phyloP scores from a whole-genome alignment of 2,329 filamentous ascomycete genomes.

The Pseudogymnoascus sp. region DNA sequence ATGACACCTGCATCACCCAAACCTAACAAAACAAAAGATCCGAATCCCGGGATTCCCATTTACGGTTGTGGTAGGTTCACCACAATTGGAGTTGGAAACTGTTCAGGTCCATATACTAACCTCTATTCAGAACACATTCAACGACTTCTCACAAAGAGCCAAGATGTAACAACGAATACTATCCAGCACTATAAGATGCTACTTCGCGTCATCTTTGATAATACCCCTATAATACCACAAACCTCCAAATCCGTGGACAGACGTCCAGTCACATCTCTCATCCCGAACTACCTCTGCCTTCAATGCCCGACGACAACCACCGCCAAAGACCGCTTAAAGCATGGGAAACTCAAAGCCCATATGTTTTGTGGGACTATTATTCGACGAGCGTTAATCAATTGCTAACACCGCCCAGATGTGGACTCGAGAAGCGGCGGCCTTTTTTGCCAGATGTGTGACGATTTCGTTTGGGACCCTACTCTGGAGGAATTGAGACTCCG shows the following conservation, averaged over 20 bases:
- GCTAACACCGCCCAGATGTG: constrained; percentile 47
- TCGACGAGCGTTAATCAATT: neutral
- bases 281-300: constrained; percentile 62
- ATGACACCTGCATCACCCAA: constrained; percentile 26
- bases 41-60: constrained; percentile 49
- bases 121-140: constrained; percentile 58
- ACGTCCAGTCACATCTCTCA: constrained; percentile 50
- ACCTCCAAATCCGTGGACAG: constrained; percentile 53
- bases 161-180: constrained; percentile 59
- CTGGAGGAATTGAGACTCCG: constrained; percentile 66
- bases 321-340: constrained; percentile 55
- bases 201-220: constrained; percentile 61
- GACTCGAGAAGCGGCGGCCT: constrained; percentile 68
- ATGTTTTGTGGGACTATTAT: constrained; percentile 55
- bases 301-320: constrained; percentile 64
- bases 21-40: constrained; percentile 45
- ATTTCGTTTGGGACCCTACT: constrained; percentile 75
- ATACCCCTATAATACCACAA: constrained; percentile 54
- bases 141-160: constrained; percentile 50
- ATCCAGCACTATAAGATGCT: constrained; percentile 65
- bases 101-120: constrained; percentile 23
- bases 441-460: constrained; percentile 74
- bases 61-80: constrained; percentile 54
- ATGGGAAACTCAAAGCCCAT: constrained; percentile 62
- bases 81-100: neutral